phyloP scores from a whole-genome alignment of 768 basidiomycete genomes.

The Tubosaeta sp. region DNA sequence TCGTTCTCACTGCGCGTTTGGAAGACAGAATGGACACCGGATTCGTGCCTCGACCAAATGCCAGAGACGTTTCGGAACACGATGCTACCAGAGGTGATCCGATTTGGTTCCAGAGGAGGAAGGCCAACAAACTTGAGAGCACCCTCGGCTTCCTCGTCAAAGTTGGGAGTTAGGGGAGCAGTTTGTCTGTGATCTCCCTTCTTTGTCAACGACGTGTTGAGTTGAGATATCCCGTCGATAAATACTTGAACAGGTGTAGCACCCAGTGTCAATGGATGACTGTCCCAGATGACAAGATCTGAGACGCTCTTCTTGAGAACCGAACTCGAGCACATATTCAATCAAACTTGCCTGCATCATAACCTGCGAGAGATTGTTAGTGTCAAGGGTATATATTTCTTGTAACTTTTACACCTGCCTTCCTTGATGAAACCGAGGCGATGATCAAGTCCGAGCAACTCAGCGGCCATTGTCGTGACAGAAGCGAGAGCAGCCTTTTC shows the following conservation, averaged over 20 bases:
- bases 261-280: constrained; percentile 73
- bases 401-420: constrained; percentile 34
- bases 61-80: constrained; percentile 52
- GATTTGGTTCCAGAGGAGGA: constrained; percentile 53
- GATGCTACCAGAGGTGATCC: constrained; percentile 33
- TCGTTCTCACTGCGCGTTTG: constrained; percentile 5
- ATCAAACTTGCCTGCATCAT: constrained; percentile 51
- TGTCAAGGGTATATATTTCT: neutral
- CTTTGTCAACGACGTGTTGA: constrained; percentile 29
- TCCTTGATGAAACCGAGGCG: constrained; percentile 72
- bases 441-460: constrained; percentile 71
- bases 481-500: constrained; percentile 65
- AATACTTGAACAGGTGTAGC: constrained; percentile 79
- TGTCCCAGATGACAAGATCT: constrained; percentile 64
- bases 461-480: constrained; percentile 71
- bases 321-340: neutral
- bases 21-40: constrained; percentile 20
- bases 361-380: constrained; percentile 38
- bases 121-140: constrained; percentile 62
- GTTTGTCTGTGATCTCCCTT: constrained; percentile 51
- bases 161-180: constrained; percentile 52
- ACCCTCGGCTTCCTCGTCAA: constrained; percentile 53
- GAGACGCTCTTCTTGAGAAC: neutral
- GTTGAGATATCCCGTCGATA: constrained; percentile 79
- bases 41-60: constrained; percentile 25